Evolutionary conservation across 257 asterid genomes (phyloP).

Genomic region (Solanum corneliomulleri): DNA sequence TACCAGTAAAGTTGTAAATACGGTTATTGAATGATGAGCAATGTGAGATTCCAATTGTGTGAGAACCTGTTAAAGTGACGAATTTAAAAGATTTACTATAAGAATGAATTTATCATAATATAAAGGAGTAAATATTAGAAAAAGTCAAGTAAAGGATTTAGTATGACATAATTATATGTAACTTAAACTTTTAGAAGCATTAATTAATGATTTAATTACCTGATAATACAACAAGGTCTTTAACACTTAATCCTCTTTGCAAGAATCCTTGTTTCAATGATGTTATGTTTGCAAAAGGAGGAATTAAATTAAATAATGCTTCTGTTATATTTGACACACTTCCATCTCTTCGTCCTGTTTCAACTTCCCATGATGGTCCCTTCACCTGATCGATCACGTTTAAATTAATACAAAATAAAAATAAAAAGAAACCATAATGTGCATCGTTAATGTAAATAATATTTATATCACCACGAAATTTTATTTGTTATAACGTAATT

Average conservation of each 20-base stretch:
- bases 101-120: no score
- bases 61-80: background rate
- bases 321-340: slow-evolving; percentile 16
- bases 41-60: slow-evolving; percentile 33
- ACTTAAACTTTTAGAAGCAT: background rate
- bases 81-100: background rate
- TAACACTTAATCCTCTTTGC: slow-evolving; percentile 17
- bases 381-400: slow-evolving; percentile 11
- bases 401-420: background rate
- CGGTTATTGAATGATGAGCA: slow-evolving; percentile 30
- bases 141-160: no score
- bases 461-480: fast-evolving
- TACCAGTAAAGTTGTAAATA: slow-evolving; percentile 29
- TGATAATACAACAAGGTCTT: slow-evolving; percentile 38
- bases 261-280: slow-evolving; percentile 19
- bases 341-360: slow-evolving; percentile 41
- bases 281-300: slow-evolving; percentile 18
- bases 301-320: slow-evolving; percentile 9
- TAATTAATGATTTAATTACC: background rate
- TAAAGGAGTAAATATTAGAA: no score
- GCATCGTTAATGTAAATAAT: no score
- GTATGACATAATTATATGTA: no score
- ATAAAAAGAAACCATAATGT: no score
- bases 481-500: no score
- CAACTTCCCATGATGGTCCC: slow-evolving; percentile 39